A percentile compares a stretch with the other conserved stretches of the same genome.
phyloP scores from a whole-genome alignment of 176 grass and related monocot species.

The Avena sativa region DNA sequence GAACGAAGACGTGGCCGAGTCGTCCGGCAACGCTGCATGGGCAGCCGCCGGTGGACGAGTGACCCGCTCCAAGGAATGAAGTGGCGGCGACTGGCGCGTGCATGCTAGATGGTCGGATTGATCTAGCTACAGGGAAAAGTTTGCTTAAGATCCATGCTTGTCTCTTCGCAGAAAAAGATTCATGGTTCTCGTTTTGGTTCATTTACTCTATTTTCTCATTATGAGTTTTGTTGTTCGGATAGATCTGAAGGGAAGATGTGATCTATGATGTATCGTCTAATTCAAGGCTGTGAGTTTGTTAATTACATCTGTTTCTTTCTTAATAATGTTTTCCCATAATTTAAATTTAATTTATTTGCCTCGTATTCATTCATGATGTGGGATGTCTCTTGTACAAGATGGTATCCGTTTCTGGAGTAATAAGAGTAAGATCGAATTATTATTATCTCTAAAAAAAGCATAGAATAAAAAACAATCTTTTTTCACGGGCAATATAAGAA shows the following conservation, averaged over 20 bases:
- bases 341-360: not conserved
- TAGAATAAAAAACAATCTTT: too few species aligned
- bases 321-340: not conserved
- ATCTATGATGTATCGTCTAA: not conserved
- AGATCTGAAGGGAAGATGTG: not conserved
- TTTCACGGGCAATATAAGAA: too few species aligned
- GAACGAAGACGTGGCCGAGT: not conserved
- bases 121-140: not conserved
- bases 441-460: too few species aligned
- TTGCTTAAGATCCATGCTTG: not conserved
- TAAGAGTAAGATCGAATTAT: too few species aligned
- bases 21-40: not conserved
- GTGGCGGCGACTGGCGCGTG: not conserved
- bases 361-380: not conserved
- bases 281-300: not conserved
- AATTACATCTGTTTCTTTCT: not conserved
- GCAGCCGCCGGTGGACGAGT: not conserved
- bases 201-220: not conserved
- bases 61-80: not conserved
- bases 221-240: not conserved
- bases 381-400: too few species aligned
- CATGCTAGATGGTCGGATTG: not conserved
- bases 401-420: too few species aligned
- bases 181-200: not conserved
- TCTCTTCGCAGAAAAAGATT: too few species aligned